These are phyloP conservation scores for Fusarium sororula DNA, from an alignment of 2,329 filamentous ascomycete genomes.

Conservation along the genomic window DNA sequence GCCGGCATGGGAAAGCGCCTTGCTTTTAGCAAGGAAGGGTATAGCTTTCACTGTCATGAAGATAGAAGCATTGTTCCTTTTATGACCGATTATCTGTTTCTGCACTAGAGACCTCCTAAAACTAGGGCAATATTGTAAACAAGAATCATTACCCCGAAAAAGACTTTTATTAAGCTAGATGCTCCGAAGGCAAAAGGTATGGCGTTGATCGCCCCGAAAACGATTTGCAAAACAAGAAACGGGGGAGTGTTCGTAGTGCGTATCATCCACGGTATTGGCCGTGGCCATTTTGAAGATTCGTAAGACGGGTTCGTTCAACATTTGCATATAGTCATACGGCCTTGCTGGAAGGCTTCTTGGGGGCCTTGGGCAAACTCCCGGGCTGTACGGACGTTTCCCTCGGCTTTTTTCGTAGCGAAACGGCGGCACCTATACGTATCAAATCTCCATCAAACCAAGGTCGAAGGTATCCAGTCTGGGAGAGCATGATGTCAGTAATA, in stretches of 20 bases:
- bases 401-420: too few relatives aligned
- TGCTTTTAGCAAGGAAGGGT: fast-evolving
- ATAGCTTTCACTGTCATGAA: background rate
- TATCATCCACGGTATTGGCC: too few relatives aligned
- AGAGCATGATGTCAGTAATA: background rate
- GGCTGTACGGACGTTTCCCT: too few relatives aligned
- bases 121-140: background rate
- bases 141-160: background rate
- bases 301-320: too few relatives aligned
- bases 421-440: too few relatives aligned
- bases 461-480: background rate
- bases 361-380: too few relatives aligned
- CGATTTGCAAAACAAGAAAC: background rate
- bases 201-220: background rate
- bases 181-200: background rate
- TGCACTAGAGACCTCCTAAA: background rate
- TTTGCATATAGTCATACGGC: too few relatives aligned
- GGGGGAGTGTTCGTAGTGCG: too few relatives aligned
- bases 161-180: background rate
- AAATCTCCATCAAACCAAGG: too few relatives aligned
- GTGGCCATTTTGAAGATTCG: too few relatives aligned
- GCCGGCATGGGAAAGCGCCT: background rate
- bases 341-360: too few relatives aligned
- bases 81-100: too few relatives aligned
- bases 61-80: background rate